Evolutionary conservation across 768 basidiomycete species (phyloP).

Genomic region (Gloeophyllum trabeum): DNA sequence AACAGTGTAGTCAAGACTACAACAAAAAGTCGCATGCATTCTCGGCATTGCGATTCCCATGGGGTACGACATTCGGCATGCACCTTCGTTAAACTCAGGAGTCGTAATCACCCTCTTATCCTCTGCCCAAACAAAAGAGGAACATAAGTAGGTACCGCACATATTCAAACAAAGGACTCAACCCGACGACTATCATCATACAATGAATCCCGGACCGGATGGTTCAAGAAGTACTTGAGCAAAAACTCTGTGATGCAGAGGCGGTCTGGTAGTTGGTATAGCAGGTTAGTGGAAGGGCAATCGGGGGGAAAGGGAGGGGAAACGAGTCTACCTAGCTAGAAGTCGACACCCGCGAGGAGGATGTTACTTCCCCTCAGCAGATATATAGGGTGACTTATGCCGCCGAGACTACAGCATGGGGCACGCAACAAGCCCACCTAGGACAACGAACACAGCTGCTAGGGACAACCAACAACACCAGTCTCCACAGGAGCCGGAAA

Average conservation of each 20-base stretch:
- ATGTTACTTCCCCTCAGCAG: constrained; percentile 17
- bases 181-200: constrained; percentile 14
- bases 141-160: constrained; percentile 28
- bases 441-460: constrained; percentile 49
- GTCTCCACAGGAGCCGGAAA: too few relatives aligned
- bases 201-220: constrained; percentile 17
- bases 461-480: constrained; percentile 39
- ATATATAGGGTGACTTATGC: constrained; percentile 27
- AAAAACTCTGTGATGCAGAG: constrained; percentile 33
- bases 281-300: not conserved
- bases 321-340: constrained; percentile 35
- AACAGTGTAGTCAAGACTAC: too few relatives aligned
- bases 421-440: constrained; percentile 32
- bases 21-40: too few relatives aligned
- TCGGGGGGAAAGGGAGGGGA: not conserved
- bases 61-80: too few relatives aligned
- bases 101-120: too few relatives aligned
- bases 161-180: constrained; percentile 33
- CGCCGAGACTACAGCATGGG: constrained; percentile 36
- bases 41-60: too few relatives aligned
- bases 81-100: too few relatives aligned
- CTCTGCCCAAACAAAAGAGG: constrained; percentile 9
- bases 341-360: constrained; percentile 53
- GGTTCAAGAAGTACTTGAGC: constrained; percentile 23
- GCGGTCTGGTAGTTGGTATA: constrained; percentile 16